Conservation (phyloP, 2,329 filamentous ascomycete genomes). For the Chalara sp. region DNA sequence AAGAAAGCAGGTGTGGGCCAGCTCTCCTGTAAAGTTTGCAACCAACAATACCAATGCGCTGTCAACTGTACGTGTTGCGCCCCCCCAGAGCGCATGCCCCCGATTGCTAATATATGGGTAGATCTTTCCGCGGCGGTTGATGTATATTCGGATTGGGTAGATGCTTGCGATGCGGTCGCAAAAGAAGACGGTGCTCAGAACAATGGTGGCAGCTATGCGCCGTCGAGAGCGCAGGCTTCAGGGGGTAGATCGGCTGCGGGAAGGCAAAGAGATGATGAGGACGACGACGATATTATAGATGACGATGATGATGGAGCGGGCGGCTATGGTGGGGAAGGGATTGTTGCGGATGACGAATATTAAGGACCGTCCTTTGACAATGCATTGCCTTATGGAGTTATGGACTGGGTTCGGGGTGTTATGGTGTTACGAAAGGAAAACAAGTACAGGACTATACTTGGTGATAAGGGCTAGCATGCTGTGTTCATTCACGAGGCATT, state of each 20-base stretch:
- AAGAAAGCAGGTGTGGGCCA: conserved; percentile 85
- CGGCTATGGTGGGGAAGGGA: conserved; percentile 46
- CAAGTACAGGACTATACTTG: too few species aligned
- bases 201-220: conserved; percentile 18
- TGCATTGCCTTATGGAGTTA: too few species aligned
- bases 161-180: conserved; percentile 75
- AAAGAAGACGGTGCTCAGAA: conserved; percentile 46
- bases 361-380: conserved; percentile 19
- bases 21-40: conserved; percentile 86
- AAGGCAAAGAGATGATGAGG: conserved; percentile 18
- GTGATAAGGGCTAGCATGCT: too few species aligned
- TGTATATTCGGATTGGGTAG: conserved; percentile 97
- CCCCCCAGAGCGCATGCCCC: not conserved
- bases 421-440: too few species aligned
- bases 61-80: conserved; percentile 64
- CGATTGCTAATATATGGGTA: conserved; percentile 30
- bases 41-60: conserved; percentile 84
- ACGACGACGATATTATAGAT: conserved; percentile 28
- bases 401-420: too few species aligned
- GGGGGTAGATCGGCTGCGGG: conserved; percentile 12
- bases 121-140: conserved; percentile 88
- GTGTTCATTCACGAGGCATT: too few species aligned
- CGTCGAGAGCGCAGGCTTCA: conserved; percentile 14
- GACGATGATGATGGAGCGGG: conserved; percentile 38
- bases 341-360: conserved; percentile 50